phyloP scores from a whole-genome alignment of 257 asterid genomes.

The Rubia yunnanensis region DNA sequence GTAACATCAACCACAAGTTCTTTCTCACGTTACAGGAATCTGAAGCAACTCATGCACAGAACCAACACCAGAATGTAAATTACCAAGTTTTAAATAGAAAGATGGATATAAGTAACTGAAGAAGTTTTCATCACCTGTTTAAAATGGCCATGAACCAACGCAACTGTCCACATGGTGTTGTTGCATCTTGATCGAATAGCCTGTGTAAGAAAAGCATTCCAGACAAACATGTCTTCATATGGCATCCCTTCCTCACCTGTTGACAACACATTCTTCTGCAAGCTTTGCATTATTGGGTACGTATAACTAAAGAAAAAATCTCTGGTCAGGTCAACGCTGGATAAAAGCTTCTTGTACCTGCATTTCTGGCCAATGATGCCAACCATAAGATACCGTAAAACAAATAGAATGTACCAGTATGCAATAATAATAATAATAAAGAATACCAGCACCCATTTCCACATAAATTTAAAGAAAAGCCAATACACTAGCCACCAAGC shows the following conservation, averaged over 20 bases:
- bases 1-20: background rate
- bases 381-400: slow-evolving; percentile 5
- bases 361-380: slow-evolving; percentile 19
- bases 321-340: slow-evolving; percentile 92
- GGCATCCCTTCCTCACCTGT: slow-evolving; percentile 71
- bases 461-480: background rate
- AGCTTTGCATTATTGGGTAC: slow-evolving; percentile 86
- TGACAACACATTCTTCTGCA: slow-evolving; percentile 79
- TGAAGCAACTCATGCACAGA: background rate
- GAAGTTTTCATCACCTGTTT: slow-evolving; percentile 42
- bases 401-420: background rate
- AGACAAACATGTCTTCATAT: slow-evolving; percentile 91
- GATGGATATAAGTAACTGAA: background rate
- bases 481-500: background rate
- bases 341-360: slow-evolving; percentile 98
- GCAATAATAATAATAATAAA: background rate
- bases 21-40: background rate
- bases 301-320: slow-evolving; percentile 96
- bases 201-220: slow-evolving; percentile 91
- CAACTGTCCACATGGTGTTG: slow-evolving; percentile 88
- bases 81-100: background rate
- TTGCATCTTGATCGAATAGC: slow-evolving; percentile 81
- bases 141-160: slow-evolving; percentile 94
- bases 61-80: background rate
- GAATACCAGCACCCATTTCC: background rate